phyloP scores from a whole-genome alignment of 192 early-diverging fungal genomes.

The Backusella macrospora region DNA sequence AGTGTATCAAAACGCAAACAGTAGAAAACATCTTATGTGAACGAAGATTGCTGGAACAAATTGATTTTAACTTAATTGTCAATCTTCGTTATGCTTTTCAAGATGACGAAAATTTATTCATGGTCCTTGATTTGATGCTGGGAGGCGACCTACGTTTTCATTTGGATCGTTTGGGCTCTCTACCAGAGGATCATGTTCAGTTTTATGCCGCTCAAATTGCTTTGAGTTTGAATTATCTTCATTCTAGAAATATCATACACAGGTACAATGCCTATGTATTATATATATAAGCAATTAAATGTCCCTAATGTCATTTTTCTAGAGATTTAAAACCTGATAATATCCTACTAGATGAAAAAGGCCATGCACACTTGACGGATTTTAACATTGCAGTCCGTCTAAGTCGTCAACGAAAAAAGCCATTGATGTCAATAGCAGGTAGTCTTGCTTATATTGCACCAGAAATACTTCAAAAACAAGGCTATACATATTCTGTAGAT shows the following conservation, averaged over 20 bases:
- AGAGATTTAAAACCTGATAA: conserved; percentile 89
- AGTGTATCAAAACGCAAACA: conserved; percentile 87
- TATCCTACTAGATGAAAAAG: conserved; percentile 74
- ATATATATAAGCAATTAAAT: not conserved
- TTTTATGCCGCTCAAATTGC: conserved; percentile 75
- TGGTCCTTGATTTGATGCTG: conserved; percentile 93
- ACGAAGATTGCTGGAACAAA: conserved; percentile 84
- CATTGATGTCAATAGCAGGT: conserved; percentile 74
- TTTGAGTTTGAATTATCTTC: conserved; percentile 68
- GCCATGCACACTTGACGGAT: conserved; percentile 82
- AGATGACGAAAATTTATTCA: conserved; percentile 91
- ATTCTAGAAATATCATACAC: conserved; percentile 71
- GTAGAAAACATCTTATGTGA: conserved; percentile 91
- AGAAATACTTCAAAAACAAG: conserved; percentile 66
- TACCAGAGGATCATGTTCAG: conserved; percentile 67
- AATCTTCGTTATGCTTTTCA: conserved; percentile 96
- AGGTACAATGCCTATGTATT: conserved; percentile 39
- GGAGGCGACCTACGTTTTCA: conserved; percentile 95
- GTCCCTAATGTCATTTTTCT: not conserved
- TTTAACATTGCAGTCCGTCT: conserved; percentile 85
- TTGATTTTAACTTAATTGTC: conserved; percentile 81
- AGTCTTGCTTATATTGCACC: conserved; percentile 90
- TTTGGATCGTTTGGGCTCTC: conserved; percentile 64
- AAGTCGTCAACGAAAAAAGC: conserved; percentile 56
- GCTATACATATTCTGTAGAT: conserved; percentile 55